A percentile compares a stretch with the other conserved stretches of the same genome.
phyloP scores from a whole-genome alignment of 345 rosid species.

The Brassica incana region DNA sequence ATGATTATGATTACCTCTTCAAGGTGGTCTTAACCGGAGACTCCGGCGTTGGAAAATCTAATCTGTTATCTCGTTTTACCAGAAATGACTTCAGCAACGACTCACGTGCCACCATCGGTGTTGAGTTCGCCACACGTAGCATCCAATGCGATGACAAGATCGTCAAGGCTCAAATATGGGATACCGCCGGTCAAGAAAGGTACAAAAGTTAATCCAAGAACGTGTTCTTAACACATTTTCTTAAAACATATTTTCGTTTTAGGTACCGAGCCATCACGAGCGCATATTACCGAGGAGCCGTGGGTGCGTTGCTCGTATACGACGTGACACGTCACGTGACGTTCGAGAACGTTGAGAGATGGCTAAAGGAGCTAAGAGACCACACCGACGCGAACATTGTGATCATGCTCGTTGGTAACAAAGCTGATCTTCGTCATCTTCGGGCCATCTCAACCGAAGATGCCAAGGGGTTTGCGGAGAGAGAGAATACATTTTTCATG shows the following conservation, averaged over 20 bases:
- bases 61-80: conserved; percentile 75
- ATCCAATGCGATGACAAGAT: conserved; percentile 79
- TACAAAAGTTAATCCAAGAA: conserved; percentile 14
- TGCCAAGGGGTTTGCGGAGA: background rate
- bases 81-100: conserved; percentile 83
- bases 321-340: conserved; percentile 87
- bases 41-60: conserved; percentile 93
- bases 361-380: conserved; percentile 86
- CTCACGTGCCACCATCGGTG: conserved; percentile 90
- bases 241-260: background rate
- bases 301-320: conserved; percentile 78
- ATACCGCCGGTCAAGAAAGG: conserved; percentile 96
- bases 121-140: conserved; percentile 86
- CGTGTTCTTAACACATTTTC: background rate
- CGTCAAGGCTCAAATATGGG: conserved; percentile 96
- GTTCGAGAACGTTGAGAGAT: conserved; percentile 82
- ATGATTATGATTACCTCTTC: conserved; percentile 72
- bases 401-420: conserved; percentile 45
- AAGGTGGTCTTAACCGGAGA: conserved; percentile 91
- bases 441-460: background rate
- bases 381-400: conserved; percentile 62
- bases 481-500: background rate
- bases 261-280: conserved; percentile 87
- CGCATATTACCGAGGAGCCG: conserved; percentile 88
- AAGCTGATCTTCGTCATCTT: conserved; percentile 53